Conservation (phyloP, 2,329 filamentous ascomycete species). For the Fusarium sp. region DNA sequence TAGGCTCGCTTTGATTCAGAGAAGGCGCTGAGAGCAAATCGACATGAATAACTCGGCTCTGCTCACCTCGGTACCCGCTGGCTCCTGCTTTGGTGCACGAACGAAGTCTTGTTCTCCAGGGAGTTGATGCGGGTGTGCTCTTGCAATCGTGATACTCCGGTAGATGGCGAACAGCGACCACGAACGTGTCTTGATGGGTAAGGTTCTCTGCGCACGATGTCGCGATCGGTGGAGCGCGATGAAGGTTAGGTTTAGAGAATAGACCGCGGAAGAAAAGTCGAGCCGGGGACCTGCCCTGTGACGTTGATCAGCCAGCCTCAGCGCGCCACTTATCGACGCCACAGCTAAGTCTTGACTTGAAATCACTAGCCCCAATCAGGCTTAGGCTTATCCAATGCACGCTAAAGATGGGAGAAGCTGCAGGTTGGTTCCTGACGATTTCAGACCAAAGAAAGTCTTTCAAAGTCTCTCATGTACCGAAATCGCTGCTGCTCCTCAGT, state of each 20-base stretch:
- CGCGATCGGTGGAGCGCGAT: slow-evolving; percentile 25
- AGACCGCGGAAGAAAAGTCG: slow-evolving; percentile 28
- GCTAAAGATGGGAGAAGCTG: slow-evolving; percentile 17
- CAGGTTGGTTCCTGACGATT: slow-evolving; percentile 19
- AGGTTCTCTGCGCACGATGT: slow-evolving; percentile 24
- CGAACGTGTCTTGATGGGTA: slow-evolving; percentile 16
- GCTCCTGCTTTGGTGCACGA: slow-evolving; percentile 24
- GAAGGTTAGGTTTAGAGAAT: slow-evolving; percentile 15
- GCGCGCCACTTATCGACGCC: slow-evolving; percentile 22
- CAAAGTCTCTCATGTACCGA: not conserved
- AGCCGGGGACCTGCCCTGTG: slow-evolving; percentile 21
- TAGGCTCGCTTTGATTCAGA: slow-evolving; percentile 38
- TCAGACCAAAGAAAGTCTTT: not conserved
- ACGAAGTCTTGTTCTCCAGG: slow-evolving; percentile 18
- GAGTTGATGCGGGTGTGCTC: slow-evolving; percentile 7
- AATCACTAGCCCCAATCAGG: slow-evolving; percentile 14
- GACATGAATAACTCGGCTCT: slow-evolving; percentile 47
- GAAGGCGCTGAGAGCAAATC: slow-evolving; percentile 42
- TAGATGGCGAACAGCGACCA: slow-evolving; percentile 20
- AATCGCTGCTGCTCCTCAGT: not conserved
- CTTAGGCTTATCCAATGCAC: slow-evolving; percentile 3
- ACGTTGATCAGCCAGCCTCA: slow-evolving; percentile 15
- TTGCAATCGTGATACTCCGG: slow-evolving; percentile 24
- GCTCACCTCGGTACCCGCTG: slow-evolving; percentile 45
- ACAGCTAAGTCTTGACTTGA: slow-evolving; percentile 1